phyloP scores from a whole-genome alignment of 139 green algal genomes.

The Trebouxia sp. region DNA sequence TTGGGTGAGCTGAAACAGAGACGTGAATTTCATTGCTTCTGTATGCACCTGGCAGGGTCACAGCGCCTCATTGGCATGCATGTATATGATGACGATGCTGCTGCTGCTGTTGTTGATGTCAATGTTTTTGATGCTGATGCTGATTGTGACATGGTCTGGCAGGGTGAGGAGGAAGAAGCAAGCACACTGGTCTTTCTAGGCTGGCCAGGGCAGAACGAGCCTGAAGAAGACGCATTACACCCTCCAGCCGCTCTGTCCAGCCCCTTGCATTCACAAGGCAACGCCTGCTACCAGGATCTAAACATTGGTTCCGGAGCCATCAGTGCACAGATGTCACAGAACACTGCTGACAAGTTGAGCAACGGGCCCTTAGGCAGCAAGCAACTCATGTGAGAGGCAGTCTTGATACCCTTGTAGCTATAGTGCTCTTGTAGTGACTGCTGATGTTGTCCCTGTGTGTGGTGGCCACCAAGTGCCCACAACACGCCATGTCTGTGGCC shows the following conservation, averaged over 20 bases:
- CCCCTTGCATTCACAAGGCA: background rate
- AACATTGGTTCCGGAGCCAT: background rate
- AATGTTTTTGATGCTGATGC: too few species aligned
- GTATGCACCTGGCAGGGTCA: too few species aligned
- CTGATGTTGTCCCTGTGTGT: too few species aligned
- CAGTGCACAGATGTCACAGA: slow-evolving; percentile 35
- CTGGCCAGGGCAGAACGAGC: slow-evolving; percentile 60
- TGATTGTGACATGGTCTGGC: background rate
- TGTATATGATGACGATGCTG: too few species aligned
- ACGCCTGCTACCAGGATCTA: background rate
- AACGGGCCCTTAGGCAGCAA: slow-evolving; percentile 21
- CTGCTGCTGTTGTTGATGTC: too few species aligned
- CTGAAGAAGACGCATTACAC: slow-evolving; percentile 39
- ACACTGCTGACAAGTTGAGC: slow-evolving; percentile 39
- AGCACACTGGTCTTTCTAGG: slow-evolving; percentile 61
- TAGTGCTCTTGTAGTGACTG: background rate
- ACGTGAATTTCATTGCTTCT: too few species aligned
- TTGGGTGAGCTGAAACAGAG: too few species aligned
- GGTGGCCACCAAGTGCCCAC: too few species aligned
- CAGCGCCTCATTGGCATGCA: too few species aligned
- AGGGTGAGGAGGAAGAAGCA: slow-evolving; percentile 46
- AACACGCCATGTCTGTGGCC: too few species aligned
- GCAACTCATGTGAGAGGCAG: background rate
- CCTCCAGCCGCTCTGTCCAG: background rate
- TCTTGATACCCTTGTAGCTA: background rate